These are phyloP conservation scores for Trichoderma endophyticum DNA, from an alignment of 2,329 filamentous ascomycete species.

Conservation along the genomic window DNA sequence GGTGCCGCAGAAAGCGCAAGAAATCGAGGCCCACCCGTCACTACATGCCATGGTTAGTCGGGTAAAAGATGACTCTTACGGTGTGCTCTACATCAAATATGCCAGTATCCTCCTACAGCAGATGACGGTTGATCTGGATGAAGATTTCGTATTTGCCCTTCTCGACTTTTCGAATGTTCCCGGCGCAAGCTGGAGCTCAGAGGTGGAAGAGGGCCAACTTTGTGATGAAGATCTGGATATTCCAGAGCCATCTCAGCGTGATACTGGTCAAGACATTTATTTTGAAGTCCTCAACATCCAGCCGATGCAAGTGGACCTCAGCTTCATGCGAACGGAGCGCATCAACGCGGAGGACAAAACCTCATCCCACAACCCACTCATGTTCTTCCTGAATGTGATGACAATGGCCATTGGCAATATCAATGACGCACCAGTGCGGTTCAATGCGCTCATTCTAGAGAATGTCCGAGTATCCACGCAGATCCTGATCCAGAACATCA, in stretches of 20 bases:
- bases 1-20: conserved; percentile 92
- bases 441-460: conserved; percentile 92
- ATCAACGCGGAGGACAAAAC: conserved; percentile 96
- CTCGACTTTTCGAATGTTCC: conserved; percentile 93
- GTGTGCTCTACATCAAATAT: conserved; percentile 97
- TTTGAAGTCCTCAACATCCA: conserved; percentile 97
- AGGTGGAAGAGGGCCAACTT: conserved; percentile 74
- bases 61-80: conserved; percentile 97
- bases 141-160: conserved; percentile 96
- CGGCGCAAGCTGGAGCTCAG: conserved; percentile 71
- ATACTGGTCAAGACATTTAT: conserved; percentile 90
- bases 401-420: conserved; percentile 99
- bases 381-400: conserved; percentile 98
- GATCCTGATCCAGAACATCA: conserved; percentile 79
- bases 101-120: conserved; percentile 90
- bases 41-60: conserved; percentile 87
- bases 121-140: conserved; percentile 96
- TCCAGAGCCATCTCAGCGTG: conserved; percentile 81
- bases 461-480: conserved; percentile 89
- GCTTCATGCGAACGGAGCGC: conserved; percentile 92
- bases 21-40: conserved; percentile 94
- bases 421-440: conserved; percentile 90
- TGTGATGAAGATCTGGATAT: conserved; percentile 90
- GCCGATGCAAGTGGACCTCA: conserved; percentile 95
- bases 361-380: conserved; percentile 85